These are phyloP conservation scores for Boletus tomentosulus DNA, from an alignment of 768 basidiomycete species.

Conservation along the genomic window DNA sequence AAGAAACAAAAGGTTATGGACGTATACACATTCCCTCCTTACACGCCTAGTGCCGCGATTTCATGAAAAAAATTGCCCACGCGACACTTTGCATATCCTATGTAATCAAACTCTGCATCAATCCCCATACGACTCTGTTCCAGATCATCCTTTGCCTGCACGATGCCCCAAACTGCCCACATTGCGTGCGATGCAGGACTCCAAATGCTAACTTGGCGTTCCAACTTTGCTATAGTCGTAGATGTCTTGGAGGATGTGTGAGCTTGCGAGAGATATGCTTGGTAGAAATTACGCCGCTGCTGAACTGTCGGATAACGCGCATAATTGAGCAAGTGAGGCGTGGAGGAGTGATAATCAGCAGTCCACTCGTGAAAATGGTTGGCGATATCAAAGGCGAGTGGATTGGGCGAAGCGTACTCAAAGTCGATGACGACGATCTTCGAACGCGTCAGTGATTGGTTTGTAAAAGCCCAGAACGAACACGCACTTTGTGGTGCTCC, in stretches of 20 bases:
- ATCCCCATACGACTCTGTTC: slow-evolving; percentile 42
- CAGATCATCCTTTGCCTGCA: slow-evolving; percentile 79
- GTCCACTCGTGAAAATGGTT: slow-evolving; percentile 99
- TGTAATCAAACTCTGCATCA: slow-evolving; percentile 85
- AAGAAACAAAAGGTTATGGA: not conserved
- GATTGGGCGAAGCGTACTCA: slow-evolving; percentile 92
- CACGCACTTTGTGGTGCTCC: slow-evolving; percentile 70
- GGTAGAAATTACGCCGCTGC: slow-evolving; percentile 81
- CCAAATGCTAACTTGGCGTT: slow-evolving; percentile 82
- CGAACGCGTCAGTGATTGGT: slow-evolving; percentile 11
- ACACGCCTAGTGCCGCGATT: slow-evolving; percentile 43
- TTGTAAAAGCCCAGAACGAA: slow-evolving; percentile 4
- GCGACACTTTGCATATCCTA: slow-evolving; percentile 72
- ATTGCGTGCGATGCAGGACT: slow-evolving; percentile 85
- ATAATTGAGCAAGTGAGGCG: slow-evolving; percentile 62
- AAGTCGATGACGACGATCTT: slow-evolving; percentile 96
- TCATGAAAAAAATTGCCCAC: slow-evolving; percentile 61
- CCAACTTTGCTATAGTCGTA: slow-evolving; percentile 49
- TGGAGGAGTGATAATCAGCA: slow-evolving; percentile 74
- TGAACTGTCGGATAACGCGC: slow-evolving; percentile 66
- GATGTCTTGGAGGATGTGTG: slow-evolving; percentile 24
- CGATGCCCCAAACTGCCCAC: slow-evolving; percentile 95
- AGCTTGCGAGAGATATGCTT: slow-evolving; percentile 67
- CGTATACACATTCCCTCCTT: not conserved
- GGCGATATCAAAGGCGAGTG: slow-evolving; percentile 92